Conservation (phyloP, 306 rosid species). For the Sechiopsis laciniata region DNA sequence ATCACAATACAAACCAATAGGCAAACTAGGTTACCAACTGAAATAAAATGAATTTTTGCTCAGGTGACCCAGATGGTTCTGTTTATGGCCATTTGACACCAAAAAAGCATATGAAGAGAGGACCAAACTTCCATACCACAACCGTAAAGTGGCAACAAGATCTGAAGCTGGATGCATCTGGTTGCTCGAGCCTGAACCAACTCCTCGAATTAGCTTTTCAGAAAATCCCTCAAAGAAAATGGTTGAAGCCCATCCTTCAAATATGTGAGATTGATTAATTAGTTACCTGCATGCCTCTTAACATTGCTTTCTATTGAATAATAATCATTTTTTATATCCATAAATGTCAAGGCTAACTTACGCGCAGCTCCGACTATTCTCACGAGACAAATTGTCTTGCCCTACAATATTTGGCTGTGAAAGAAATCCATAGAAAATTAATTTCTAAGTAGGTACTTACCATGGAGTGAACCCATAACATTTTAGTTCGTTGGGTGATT, state of each 20-base stretch:
- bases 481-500: too few relatives aligned
- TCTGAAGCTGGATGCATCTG: constrained; percentile 28
- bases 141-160: constrained; percentile 26
- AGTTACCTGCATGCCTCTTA: not conserved
- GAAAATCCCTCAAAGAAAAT: constrained; percentile 67
- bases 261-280: not conserved
- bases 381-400: too few relatives aligned
- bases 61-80: not conserved
- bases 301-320: not conserved
- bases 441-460: too few relatives aligned
- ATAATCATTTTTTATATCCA: not conserved
- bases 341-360: too few relatives aligned
- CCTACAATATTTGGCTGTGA: too few relatives aligned
- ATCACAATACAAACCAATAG: constrained; percentile 11
- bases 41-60: not conserved
- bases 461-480: too few relatives aligned
- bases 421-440: too few relatives aligned
- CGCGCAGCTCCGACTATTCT: too few relatives aligned
- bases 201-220: constrained; percentile 45
- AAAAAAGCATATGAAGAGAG: not conserved
- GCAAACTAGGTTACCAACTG: constrained; percentile 8
- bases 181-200: constrained; percentile 20
- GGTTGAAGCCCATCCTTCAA: constrained; percentile 59
- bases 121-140: constrained; percentile 28
- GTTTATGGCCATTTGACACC: constrained; percentile 12